Base-by-base conservation (phyloP, 2,329 filamentous ascomycete species). In the Alternaria conjuncta region DNA sequence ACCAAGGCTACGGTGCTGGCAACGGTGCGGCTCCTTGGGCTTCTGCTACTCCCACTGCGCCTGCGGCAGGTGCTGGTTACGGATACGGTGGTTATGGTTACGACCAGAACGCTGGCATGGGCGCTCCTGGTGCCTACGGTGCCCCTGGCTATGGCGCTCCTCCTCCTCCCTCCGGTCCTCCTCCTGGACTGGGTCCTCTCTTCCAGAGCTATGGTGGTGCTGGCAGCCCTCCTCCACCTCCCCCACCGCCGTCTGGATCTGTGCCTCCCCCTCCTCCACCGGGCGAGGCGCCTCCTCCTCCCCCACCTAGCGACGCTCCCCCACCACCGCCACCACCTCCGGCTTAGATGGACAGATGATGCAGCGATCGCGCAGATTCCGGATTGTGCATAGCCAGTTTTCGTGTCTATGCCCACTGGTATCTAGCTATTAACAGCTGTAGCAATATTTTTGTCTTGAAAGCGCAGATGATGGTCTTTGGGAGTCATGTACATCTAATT, bases 181-280 rank as follows among this genome's bases (percentile, higher is more conserved):
- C 78, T 55, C 78, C 86, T 64, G 88, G 87, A 44, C 82, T 90
- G 64, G 89, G 86, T 75, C 87, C 88, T 50, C 83, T 92, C 62
- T 89, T 91, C 72, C 88, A 91, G 78, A 89, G 90, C 73, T 92
- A 88, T 66, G 84, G 86, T 43, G 82, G 82, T 67, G 83, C 79
- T 63, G 81, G 80, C 46, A 82, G 84, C 60, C 87, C 87, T 46
- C 89, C 89, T 25, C 87, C 89, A 1, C 87, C 88, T n/a, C 86
- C 87, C 10, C 86, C 87, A 45, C 88, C 89, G 25, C 87, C 89
- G 2, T 86, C 88, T 51, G 81, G 79, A 18, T 81, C 84, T 51
- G 87, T 86, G 46, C 89, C 89, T 41, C 88, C 89, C 1, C 86
- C 87, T n/a, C 86, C 87, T 23, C 86, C 87, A 64, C 85, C 84